Evolutionary conservation across 2,329 filamentous ascomycete species (phyloP), one percentile per base, ranked within the genome.

Genomic region (Emergomyces orientalis): DNA sequence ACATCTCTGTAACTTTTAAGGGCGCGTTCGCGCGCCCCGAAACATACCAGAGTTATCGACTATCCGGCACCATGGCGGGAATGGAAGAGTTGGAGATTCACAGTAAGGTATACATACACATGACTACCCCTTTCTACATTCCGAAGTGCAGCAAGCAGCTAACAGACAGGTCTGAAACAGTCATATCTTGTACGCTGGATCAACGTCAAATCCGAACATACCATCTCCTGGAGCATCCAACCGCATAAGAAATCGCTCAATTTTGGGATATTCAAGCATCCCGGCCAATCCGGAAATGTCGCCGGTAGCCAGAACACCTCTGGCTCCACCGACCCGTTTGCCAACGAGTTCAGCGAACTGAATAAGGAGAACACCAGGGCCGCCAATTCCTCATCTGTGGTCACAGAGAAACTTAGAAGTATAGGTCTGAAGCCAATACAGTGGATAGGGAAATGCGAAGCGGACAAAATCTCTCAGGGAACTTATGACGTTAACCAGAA

Each of bases 111-210:
- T 69, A 81, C 72, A 63, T 32, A 83, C 69, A 81, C 72, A 63
- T 32, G 32, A 27, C 32, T 30, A 30, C 49, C 43, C 13, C 14
- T 14, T 39, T 17, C 61, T 52, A 39, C 32, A 27, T 45, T 30
- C n/a, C 30, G 43, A 37, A 60, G 63, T 34, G 37, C 39, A 30
- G 17, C 30, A 9, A 17, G 9, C 37, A 22, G 25, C n/a, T 63
- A 45, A 66, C 67, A 71, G 64, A 70, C 61, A 65, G 68, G 68
- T 69, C 65, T 59, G 43, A 52, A 56, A 65, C 69, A 97, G 94
- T 96, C 91, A 67, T 99, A 99, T 78, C 91, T 99, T 70, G 90
- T 99, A 63, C 91, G 94, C 72, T 99, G 94, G 93, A 90, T 97
- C 69, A 88, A 91, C 73, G 93, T 97, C 69, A 87, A 91, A 62